These are phyloP conservation scores for Solanum aculeatissimum DNA, from an alignment of 305 asterid genomes.

Conservation along the genomic window DNA sequence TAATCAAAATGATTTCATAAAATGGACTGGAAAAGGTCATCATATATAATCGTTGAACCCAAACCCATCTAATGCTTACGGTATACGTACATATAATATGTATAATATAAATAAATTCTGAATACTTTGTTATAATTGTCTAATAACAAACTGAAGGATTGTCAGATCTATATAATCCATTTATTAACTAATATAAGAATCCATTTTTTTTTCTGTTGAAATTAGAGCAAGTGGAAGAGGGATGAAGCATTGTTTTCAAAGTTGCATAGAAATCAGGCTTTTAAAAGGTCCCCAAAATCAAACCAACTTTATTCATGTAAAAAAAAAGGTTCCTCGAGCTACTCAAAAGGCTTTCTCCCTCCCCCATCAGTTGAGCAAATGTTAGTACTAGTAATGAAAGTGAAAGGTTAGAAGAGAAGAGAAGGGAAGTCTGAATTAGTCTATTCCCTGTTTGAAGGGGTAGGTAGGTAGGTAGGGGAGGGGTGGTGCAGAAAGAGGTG, in stretches of 20 bases:
- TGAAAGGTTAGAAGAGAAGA: background rate
- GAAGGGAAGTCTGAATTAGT: background rate
- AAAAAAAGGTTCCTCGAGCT: background rate
- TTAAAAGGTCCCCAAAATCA: background rate
- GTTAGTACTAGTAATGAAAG: background rate
- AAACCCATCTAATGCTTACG: background rate
- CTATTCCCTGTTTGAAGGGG: background rate
- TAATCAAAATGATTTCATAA: background rate
- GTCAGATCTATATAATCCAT: background rate
- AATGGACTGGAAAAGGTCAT: no score
- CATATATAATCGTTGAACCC: background rate
- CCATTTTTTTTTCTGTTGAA: background rate
- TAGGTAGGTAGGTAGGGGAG: background rate
- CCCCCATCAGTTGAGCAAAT: background rate
- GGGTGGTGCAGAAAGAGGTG: background rate
- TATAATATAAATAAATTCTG: no score
- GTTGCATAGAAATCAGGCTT: background rate
- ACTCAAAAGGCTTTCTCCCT: background rate
- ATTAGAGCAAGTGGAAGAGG: background rate
- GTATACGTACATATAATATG: background rate
- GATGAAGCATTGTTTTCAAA: background rate
- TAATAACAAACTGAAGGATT: no score
- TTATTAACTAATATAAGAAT: background rate
- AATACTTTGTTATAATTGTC: background rate
- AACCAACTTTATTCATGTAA: background rate